Base-by-base conservation (phyloP, 352 stramenopile genomes). In the Plasmopara halstedii region DNA sequence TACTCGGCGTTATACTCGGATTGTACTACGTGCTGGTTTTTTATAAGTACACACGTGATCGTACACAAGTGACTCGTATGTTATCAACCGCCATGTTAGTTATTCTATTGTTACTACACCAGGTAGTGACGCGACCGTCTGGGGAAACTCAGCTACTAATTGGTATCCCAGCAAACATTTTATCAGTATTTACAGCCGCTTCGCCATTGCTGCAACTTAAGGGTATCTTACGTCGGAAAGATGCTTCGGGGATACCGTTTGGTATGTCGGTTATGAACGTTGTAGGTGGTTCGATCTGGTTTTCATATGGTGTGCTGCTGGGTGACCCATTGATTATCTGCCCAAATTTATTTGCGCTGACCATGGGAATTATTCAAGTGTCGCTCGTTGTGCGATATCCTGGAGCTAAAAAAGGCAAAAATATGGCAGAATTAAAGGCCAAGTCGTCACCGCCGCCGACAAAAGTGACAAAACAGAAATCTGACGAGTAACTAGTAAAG, bases 261-360 rank as follows among this genome's bases (percentile, higher is more conserved):
- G 80, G 80, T 37, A 91, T 91, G 80, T 82, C 76, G 22, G 60
- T 74, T 11, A 91, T 91, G 80, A 91, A 72, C 20, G 65, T 87
- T 2, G 62, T 91, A 29, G 65, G 73, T 1, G 74, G 80, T 6
- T 59, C 62, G 1, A 60, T 87, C 7, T 91, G 79, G 79, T 64
- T 68, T 38, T 46, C 72, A 4, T 91, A 91, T 50, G 76, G 79
- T 1, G 21, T 88, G 21, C 73, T 91, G 54, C 47, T 88, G 9
- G 40, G 59, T 0, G 80, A 91, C 42, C 46, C 50, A 15, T 51
- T 88, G 26, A 61, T 91, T 31, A 78, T 86, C 21, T 66, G 73
- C 48, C 80, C 80, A 6, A 91, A 91, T 41, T 33, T 68, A 9
- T 86, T 91, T 27, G 63, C 62, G 20, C 60, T 88, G 19, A 64